A percentile compares a stretch with the other conserved stretches of the same genome.
Conservation (phyloP, 2,329 filamentous ascomycete species). For the Aulographum hederae region DNA sequence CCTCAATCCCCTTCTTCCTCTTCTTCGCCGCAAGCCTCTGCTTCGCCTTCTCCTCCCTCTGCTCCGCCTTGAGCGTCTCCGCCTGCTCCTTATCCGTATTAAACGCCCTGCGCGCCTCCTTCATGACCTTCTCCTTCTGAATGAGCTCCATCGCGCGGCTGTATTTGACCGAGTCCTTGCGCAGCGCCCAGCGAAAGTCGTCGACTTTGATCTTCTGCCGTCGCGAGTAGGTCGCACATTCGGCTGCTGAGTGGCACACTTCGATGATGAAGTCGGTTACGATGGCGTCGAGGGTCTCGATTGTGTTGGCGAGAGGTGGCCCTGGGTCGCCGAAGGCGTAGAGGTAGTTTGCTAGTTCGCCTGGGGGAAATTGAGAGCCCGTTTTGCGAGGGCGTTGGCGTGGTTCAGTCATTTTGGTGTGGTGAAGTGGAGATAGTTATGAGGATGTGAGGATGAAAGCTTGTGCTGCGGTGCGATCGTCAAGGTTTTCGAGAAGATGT, state of each 20-base stretch:
- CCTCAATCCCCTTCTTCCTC: slow-evolving; percentile 4
- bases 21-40: slow-evolving; percentile 9
- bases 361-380: slow-evolving; percentile 25
- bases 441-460: background rate
- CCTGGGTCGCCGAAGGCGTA: slow-evolving; percentile 64
- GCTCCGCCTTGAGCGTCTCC: slow-evolving; percentile 31
- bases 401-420: slow-evolving; percentile 25
- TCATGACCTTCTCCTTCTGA: slow-evolving; percentile 73
- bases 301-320: slow-evolving; percentile 58
- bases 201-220: slow-evolving; percentile 97
- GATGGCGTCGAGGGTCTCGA: slow-evolving; percentile 82
- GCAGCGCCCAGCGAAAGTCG: slow-evolving; percentile 88
- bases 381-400: slow-evolving; percentile 28
- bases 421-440: slow-evolving; percentile 2
- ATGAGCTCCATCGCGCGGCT: slow-evolving; percentile 81
- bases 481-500: too few relatives aligned
- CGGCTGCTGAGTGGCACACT: slow-evolving; percentile 75
- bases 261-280: slow-evolving; percentile 94
- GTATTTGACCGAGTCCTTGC: slow-evolving; percentile 67
- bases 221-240: slow-evolving; percentile 67
- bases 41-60: slow-evolving; percentile 16
- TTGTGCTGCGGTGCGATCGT: too few relatives aligned
- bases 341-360: slow-evolving; percentile 31
- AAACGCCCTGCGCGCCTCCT: slow-evolving; percentile 61
- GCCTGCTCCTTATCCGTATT: slow-evolving; percentile 47